These are phyloP conservation scores for Leptographium flavum DNA, from an alignment of 2,329 filamentous ascomycete species.

Conservation along the genomic window DNA sequence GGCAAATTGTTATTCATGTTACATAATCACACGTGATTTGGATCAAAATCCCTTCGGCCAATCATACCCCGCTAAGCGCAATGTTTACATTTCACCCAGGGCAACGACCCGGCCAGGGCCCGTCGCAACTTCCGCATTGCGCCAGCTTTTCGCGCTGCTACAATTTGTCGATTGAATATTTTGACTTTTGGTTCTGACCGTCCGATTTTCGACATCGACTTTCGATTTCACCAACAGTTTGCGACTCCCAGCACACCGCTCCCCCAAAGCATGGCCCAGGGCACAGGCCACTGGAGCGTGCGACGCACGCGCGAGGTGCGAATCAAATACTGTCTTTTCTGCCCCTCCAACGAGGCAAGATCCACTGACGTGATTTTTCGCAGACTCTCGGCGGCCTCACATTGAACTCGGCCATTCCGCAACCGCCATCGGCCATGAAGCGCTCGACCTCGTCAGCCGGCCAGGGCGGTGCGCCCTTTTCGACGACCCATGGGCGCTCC, in stretches of 20 bases:
- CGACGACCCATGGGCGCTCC: conserved; percentile 59
- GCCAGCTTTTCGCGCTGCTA: no score
- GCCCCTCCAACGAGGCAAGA: conserved; percentile 1
- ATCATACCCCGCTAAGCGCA: conserved; percentile 8
- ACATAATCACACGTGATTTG: no score
- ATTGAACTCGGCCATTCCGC: conserved; percentile 72
- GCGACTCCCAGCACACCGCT: no score
- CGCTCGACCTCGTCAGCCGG: conserved; percentile 67
- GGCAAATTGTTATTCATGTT: conserved; percentile 2
- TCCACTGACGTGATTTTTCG: conserved; percentile 5
- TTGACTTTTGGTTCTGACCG: no score
- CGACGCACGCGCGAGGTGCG: conserved; percentile 78
- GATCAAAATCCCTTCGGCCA: conserved; percentile 5
- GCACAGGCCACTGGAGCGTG: conserved; percentile 78
- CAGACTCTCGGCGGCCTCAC: conserved; percentile 80
- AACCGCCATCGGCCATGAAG: conserved; percentile 88
- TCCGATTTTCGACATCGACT: no score
- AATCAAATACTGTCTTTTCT: not conserved
- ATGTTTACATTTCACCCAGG: conserved; percentile 11
- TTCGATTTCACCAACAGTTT: no score
- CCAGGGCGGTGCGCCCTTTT: conserved; percentile 47
- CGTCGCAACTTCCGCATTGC: not conserved
- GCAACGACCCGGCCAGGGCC: not conserved
- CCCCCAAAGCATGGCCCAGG: conserved; percentile 61
- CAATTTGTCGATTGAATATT: no score